Base-by-base conservation (phyloP, 345 rosid species). In the Pistacia vera region DNA sequence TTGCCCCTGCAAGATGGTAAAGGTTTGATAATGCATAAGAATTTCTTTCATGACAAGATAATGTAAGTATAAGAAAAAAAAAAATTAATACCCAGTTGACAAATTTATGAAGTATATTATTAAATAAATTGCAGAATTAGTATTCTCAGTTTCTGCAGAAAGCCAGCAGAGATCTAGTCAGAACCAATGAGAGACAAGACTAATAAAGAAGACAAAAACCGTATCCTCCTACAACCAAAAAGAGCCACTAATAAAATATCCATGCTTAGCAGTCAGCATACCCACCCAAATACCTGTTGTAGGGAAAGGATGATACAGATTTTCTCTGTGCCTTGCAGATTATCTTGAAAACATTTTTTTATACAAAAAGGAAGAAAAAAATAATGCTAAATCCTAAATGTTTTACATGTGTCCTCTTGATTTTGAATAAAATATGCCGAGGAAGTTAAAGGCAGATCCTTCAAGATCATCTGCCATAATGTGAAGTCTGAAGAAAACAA, bases 1-100 rank as follows among this genome's bases (percentile, higher is more conserved):
- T 91, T 2, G 94, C 98, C 81, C 99, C 99, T 95, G 76, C 66
- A 22, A 74, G 63, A 10, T 25, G 20, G 17, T 33, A 57, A 51
- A 71, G 49, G 18, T 48, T 18, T 64, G 8, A 77, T 3, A 46
- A 4, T 49, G 69, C 69, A 69, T 22, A 66, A 6, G n/a, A 18
- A 30, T 35, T 30, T 28, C 30, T 8, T 41, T 12, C 46, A 28
- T 28, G 30, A 55, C 35, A 5, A 30, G 6, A 68, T 58, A 35
- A 41, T 41, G 46, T 5, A 41, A 54, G 18, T 2, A 28, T 57
- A 3, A 12, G 66, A 66, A 12, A n/a, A 38, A 17, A 17, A 52
- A 56, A 72, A 44, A 68, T 1, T 30, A 44, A 74, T 30, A 20
- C 35, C 60, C 62, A 25, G 66, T n/a, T 72, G 74, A 14, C 6